Evolutionary conservation across 2,329 filamentous ascomycete species (phyloP), one percentile per base, ranked within the genome.

Genomic region (Stachybotrys chartarum): DNA sequence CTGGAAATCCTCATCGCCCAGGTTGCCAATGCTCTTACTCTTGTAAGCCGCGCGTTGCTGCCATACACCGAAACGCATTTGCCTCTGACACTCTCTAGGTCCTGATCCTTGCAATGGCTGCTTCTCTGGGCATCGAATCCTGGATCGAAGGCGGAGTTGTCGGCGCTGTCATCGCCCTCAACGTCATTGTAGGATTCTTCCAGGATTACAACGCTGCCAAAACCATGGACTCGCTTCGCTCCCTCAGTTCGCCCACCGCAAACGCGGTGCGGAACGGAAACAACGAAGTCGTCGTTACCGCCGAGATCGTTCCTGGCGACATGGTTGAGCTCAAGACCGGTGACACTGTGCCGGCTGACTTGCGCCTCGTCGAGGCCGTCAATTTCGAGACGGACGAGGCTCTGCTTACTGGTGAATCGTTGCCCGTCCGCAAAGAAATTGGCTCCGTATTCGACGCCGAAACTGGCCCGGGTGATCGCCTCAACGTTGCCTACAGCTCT

Each of bases 351-450:
- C 82, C 83, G 18, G 83, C 82, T 5, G 83, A 86, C 61, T 67
- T 85, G 7, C 75, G 81, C 52, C 64, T 80, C 2, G 61, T 84
- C 44, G 79, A 85, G 58, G 78, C 76, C 30, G 79, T 87, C 72
- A 88, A 88, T 67, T 78, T 86, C 47, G 84, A 85, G 61, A 86
- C 83, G 59, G 85, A 91, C 58, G 83, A 86, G 66, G 82, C 83
- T 1, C 74, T 85, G 18, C 75, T 86, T 12, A 87, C 84, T 2
- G 84, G 84, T 51, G 84, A 87, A 66, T 85, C 83, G 8, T 71
- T 85, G 0, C 83, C 83, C 17, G 79, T 84, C 2, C 75, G 73
- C 65, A 81, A 86, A 70, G 72, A 79, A 61, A 65, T 75, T 7
- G 67, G 72, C 24, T 66, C 68, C 24, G 75, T 75, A 30, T 77